Percentiles rank a stretch among this genome's conserved stretches.
Conservation (phyloP, 1,284 basidiomycete genomes). For the Ceratobasidium sp. region DNA sequence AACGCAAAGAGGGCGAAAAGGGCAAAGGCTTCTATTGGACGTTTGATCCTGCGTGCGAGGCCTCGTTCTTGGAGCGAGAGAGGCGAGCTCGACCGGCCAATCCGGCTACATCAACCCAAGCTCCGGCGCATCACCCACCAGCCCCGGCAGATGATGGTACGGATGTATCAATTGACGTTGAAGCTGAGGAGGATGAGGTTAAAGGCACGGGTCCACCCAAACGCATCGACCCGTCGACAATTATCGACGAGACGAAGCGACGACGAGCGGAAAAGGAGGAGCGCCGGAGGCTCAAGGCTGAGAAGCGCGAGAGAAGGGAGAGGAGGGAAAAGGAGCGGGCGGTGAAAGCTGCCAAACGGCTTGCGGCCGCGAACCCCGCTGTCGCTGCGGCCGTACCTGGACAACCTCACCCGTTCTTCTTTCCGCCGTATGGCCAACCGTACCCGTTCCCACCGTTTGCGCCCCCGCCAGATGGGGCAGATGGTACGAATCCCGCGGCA, state of each 20-base stretch:
- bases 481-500: constrained; percentile 15
- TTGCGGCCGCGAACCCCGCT: constrained; percentile 20
- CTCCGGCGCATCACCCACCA: not conserved
- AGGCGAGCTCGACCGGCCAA: constrained; percentile 31
- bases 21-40: constrained; percentile 93
- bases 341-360: constrained; percentile 35
- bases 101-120: constrained; percentile 28
- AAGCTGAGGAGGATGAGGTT: constrained; percentile 38
- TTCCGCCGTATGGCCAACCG: constrained; percentile 31
- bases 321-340: constrained; percentile 30
- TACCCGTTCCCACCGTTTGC: constrained; percentile 21
- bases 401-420: constrained; percentile 31
- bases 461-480: constrained; percentile 4
- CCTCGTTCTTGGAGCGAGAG: constrained; percentile 74
- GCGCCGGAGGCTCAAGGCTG: constrained; percentile 34
- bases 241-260: constrained; percentile 32
- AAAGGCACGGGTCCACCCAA: constrained; percentile 32
- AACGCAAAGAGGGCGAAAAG: constrained; percentile 79
- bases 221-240: constrained; percentile 26
- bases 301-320: constrained; percentile 35
- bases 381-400: constrained; percentile 18
- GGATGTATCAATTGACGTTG: constrained; percentile 35
- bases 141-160: constrained; percentile 25
- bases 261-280: constrained; percentile 39
- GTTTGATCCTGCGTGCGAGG: constrained; percentile 77